Evolutionary conservation across 2,329 filamentous ascomycete species (phyloP), one percentile per base, ranked within the genome.

Genomic region (Beauveria medogensis): DNA sequence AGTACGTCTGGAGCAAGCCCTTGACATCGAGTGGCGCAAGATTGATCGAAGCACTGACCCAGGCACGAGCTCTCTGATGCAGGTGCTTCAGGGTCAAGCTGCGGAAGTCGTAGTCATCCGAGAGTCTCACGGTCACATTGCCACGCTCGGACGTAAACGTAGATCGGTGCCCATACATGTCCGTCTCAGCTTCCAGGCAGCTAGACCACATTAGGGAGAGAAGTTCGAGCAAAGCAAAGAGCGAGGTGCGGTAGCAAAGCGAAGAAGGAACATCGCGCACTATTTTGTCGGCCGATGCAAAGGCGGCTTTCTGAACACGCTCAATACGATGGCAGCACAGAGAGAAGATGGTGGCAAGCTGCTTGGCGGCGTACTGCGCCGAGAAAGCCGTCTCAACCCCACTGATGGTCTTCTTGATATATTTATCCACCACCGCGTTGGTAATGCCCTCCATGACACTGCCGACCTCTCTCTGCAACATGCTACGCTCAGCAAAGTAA

Each of bases 401-500:
- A 16, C 82, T 82, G 12, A 94, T 74, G 0, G 90, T 91, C 71
- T 89, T 91, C 34, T 80, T 78, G 57, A 97, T 75, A 71, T 97
- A 99, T 37, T 86, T 86, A 59, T 89, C 86, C 47, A 97, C 84
- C 20, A 92, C 88, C 16, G 85, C 83, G n/a, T 77, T 72, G 47
- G 83, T 80, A 62, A 88, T 81, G 9, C 82, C 82, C 64, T 87
- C 84, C 85, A 88, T 88, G 30, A 81, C 81, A 66, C 76, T 83
- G 70, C 81, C 85, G 57, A 87, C 82, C 56, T 87, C 84, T 14
- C 80, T 80, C 62, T 78, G 82, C 43, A 84, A 80, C 83, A 88
- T 88, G 67, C 91, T 92, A 6, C 92, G 92, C 69, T 99, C 94
- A n/a, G 96, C 78, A 74, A 97, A 99, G 74, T 99, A 99, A 0